Percentiles rank a stretch among this genome's conserved stretches.
Evolutionary conservation across 2,329 filamentous ascomycete genomes (phyloP).

Genomic region (Fusarium ambrosium): DNA sequence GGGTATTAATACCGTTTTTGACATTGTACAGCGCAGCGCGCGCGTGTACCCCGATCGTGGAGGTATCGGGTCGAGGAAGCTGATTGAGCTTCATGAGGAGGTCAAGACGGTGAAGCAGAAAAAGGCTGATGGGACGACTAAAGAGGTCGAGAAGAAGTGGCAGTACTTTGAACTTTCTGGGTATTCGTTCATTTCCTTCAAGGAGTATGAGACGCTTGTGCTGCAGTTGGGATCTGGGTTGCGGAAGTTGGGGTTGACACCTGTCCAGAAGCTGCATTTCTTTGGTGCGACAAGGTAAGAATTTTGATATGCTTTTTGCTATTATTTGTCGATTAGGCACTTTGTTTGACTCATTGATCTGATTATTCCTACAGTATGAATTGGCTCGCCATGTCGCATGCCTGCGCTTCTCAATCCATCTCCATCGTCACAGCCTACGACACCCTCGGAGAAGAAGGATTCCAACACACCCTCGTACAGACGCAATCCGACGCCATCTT

Average conservation of each 20-base stretch:
- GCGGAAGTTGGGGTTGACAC: constrained; percentile 77
- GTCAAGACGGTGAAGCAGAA: constrained; percentile 86
- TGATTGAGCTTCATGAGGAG: constrained; percentile 83
- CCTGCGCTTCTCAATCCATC: constrained; percentile 85
- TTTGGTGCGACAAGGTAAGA: constrained; percentile 81
- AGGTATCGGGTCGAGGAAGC: constrained; percentile 77
- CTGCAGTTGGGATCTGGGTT: constrained; percentile 79
- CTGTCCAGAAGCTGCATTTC: constrained; percentile 78
- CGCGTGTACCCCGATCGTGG: constrained; percentile 70
- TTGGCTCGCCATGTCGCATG: constrained; percentile 87
- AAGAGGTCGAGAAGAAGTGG: constrained; percentile 90
- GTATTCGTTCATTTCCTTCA: constrained; percentile 82
- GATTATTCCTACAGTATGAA: constrained; percentile 67
- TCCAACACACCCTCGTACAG: constrained; percentile 89
- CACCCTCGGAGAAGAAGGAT: constrained; percentile 85
- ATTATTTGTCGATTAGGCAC: too few species aligned
- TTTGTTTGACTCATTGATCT: too few species aligned
- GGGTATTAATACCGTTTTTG: constrained; percentile 81
- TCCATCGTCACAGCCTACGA: constrained; percentile 95
- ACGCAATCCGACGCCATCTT: constrained; percentile 86
- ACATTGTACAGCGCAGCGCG: constrained; percentile 79
- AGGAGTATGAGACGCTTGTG: constrained; percentile 80
- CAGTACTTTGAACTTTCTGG: constrained; percentile 85
- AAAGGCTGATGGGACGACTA: constrained; percentile 81
- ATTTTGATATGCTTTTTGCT: too few species aligned